These are phyloP conservation scores for Stachybotrys elegans DNA, from an alignment of 2,329 filamentous ascomycete species.

Conservation along the genomic window DNA sequence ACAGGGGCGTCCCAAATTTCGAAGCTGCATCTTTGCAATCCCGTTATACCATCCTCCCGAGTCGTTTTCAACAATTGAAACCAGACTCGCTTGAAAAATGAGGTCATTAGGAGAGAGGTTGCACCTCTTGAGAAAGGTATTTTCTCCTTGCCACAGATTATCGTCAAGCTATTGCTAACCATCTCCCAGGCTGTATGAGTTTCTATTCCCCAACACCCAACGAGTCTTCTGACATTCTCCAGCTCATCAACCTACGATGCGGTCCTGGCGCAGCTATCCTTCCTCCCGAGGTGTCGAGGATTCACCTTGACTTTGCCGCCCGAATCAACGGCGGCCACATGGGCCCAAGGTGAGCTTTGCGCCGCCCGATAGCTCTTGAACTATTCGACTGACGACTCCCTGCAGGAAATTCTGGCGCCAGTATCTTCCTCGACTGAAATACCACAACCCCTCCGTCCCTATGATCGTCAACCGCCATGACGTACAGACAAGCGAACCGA, in stretches of 20 bases:
- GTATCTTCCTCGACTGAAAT: conserved; percentile 83
- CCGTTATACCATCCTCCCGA: conserved; percentile 6
- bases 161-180: conserved; percentile 16
- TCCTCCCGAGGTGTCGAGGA: conserved; percentile 67
- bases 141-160: too few species aligned
- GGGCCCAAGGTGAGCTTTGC: conserved; percentile 58
- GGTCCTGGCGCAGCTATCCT: conserved; percentile 81
- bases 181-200: too few species aligned
- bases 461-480: conserved; percentile 74
- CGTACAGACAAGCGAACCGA: conserved; percentile 51
- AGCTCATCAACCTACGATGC: conserved; percentile 71
- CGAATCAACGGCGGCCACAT: conserved; percentile 62
- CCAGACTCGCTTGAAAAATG: too few species aligned
- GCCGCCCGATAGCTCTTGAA: too few species aligned
- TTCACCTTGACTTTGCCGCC: conserved; percentile 68
- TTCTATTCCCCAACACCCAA: conserved; percentile 9
- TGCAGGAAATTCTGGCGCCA: conserved; percentile 82
- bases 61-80: too few species aligned
- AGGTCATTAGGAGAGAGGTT: conserved; percentile 60
- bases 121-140: conserved; percentile 69
- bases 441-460: conserved; percentile 79
- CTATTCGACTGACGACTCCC: conserved; percentile 3
- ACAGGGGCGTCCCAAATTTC: conserved; percentile 21
- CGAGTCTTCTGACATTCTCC: conserved; percentile 19
- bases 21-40: conserved; percentile 15